phyloP scores from a whole-genome alignment of 768 basidiomycete species.

The Kwoniella pini region DNA sequence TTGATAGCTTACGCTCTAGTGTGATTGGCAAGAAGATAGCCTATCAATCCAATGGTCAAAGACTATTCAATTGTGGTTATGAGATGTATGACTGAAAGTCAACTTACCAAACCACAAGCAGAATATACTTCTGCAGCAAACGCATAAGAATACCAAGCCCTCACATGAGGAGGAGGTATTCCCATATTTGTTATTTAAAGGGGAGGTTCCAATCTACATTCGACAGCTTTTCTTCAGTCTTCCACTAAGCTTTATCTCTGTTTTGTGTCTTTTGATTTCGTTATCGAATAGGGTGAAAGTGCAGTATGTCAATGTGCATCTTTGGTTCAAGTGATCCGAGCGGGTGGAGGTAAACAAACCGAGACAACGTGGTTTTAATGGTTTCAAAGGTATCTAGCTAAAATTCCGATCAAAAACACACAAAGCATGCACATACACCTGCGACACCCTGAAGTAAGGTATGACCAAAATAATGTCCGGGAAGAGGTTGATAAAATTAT shows the following conservation, averaged over 20 bases:
- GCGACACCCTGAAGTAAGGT: no score
- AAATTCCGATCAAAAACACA: neutral
- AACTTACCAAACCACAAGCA: constrained; percentile 38
- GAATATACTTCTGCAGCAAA: constrained; percentile 50
- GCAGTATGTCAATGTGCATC: no score
- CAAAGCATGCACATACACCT: no score
- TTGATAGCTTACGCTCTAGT: constrained; percentile 62
- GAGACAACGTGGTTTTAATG: no score
- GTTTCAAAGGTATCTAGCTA: neutral
- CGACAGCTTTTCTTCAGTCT: no score
- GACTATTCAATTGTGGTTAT: no score
- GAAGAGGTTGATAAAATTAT: no score
- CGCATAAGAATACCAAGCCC: constrained; percentile 48
- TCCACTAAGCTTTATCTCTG: no score
- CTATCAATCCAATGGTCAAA: constrained; percentile 11
- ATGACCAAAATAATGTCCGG: no score
- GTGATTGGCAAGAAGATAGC: constrained; percentile 53
- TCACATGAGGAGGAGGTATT: constrained; percentile 22
- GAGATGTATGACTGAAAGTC: no score
- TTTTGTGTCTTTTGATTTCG: no score
- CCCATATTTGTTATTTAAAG: neutral
- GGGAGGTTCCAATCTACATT: neutral
- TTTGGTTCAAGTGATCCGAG: neutral
- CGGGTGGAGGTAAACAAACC: neutral
- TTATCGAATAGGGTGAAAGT: no score